Evolutionary conservation across 2,329 filamentous ascomycete genomes (phyloP), one percentile per base, ranked within the genome.

Genomic region (Fusarium metavorans): DNA sequence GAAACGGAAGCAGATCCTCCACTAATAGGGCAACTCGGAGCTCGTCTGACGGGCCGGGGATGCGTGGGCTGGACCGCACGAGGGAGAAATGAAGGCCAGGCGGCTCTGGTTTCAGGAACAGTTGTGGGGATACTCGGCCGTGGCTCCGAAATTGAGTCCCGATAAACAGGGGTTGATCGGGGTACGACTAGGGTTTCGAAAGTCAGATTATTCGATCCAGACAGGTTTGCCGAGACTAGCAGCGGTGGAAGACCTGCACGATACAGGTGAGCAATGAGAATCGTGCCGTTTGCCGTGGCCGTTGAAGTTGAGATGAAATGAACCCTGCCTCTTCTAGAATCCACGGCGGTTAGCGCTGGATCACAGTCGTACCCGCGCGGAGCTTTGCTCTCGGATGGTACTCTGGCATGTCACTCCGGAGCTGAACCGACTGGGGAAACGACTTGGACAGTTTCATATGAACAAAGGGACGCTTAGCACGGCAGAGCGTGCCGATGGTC

Each of bases 31-130:
- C 59, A 32, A 32, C 54, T 20, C 16, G 48, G 45, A 69, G 48
- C 67, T 75, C 67, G 68, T 64, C 41, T 74, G 75, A 78, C 64
- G 70, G 67, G 45, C 76, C 66, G 50, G 71, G 77, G 67, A 71
- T 57, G 70, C 59, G 68, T 71, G 64, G 68, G 69, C 71, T 72
- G 65, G 63, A 75, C 70, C 71, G 66, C 68, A 76, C 67, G 62
- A 78, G 64, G 57, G 64, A 72, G 70, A 72, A 73, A 78, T 77
- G 69, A 79, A 71, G 67, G 62, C 61, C 48, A 66, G 66, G 58
- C 71, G 64, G 52, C 37, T 74, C 57, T 66, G 57, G 77, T 79
- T 79, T 79, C 77, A 78, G 74, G 64, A 72, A 74, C 72, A 72
- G 73, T 68, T 72, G 76, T 77, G 73, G 76, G 66, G 71, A 73